Base-by-base conservation (phyloP, 2,329 filamentous ascomycete species). In the Fusarium pininemorale region DNA sequence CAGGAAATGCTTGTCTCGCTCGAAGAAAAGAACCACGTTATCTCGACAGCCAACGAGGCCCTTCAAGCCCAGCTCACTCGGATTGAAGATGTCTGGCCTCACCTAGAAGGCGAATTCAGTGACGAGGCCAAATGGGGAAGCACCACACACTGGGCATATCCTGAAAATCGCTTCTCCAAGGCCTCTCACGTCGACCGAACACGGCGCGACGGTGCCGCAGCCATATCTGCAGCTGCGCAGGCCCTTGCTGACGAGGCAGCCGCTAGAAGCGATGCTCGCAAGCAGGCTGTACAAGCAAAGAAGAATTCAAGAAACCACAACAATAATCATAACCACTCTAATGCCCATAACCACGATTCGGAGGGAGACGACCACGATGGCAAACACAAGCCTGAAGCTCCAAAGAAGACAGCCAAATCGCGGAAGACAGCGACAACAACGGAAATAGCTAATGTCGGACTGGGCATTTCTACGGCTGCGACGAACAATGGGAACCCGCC, bases 11-110 rank as follows among this genome's bases (percentile, higher is more conserved):
- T 98, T 50, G 90, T 94, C 54, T 96, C 95, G 3, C 89, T 98
- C 42, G 96, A 99, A 80, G 96, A 99, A 84, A 99, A 99, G 84
- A 98, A 98, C 76, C 95, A 98, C 77, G 96, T 99, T 76, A 93
- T 98, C 64, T 93, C 94, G 42, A 97, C 96, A 22, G 96, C 96
- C 62, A 96, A 96, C 78, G 94, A 97, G 76, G 94, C 95, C 51
- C 90, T 98, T 18, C 90, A 94, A 74, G 94, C 93, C 80, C 95
- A 98, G 79, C 88, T 98, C 41, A 86, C 89, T 68, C 94, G 97
- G 59, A 91, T 98, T 79, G 93, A 98, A 80, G 92, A 93, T 76
- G 92, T 97, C 38, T 97, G 93, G 88, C 92, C 94, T 26, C 92
- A 95, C 83, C 90, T 98, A 65, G 93, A 97, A 73, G 87, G 88